These are phyloP conservation scores for Tilletia caries DNA, from an alignment of 1,284 basidiomycete species.

Conservation along the genomic window DNA sequence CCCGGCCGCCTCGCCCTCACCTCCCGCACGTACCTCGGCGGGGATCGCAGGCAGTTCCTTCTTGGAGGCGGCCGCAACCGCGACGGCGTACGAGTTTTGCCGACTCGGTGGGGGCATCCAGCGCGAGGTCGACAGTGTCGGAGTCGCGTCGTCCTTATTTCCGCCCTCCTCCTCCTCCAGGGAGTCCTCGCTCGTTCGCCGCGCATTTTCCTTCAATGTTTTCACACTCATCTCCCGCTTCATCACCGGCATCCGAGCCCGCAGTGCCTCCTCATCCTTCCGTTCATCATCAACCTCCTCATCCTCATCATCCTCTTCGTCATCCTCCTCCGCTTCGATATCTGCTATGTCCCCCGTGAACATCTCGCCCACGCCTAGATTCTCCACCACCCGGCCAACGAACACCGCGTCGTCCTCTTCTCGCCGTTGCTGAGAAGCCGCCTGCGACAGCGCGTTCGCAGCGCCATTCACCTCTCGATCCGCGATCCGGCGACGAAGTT, in stretches of 20 bases:
- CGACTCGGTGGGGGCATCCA: constrained; percentile 31
- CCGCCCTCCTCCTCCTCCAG: background rate
- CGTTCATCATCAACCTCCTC: background rate
- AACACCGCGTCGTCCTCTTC: constrained; percentile 37
- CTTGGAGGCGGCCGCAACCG: constrained; percentile 20
- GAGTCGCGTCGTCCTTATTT: background rate
- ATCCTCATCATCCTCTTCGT: constrained; percentile 20
- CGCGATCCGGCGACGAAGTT: constrained; percentile 40
- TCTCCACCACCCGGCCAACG: constrained; percentile 43
- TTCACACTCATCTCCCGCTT: background rate
- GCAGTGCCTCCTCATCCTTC: constrained; percentile 2
- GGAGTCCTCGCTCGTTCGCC: constrained; percentile 10
- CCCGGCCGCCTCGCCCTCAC: constrained; percentile 14
- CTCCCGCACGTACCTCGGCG: background rate
- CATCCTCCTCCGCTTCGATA: constrained; percentile 24
- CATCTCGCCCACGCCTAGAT: constrained; percentile 48
- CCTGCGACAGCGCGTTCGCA: constrained; percentile 22
- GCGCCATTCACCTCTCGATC: constrained; percentile 61
- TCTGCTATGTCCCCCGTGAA: constrained; percentile 41
- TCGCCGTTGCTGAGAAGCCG: constrained; percentile 18
- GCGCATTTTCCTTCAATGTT: background rate
- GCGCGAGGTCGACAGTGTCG: constrained; percentile 5
- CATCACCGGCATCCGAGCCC: constrained; percentile 4
- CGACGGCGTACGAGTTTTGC: constrained; percentile 24
- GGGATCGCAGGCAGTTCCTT: constrained; percentile 40